Evolutionary conservation across 1,139 yeast species (phyloP).

Genomic region (Hemisphaericaspora subhashii): DNA sequence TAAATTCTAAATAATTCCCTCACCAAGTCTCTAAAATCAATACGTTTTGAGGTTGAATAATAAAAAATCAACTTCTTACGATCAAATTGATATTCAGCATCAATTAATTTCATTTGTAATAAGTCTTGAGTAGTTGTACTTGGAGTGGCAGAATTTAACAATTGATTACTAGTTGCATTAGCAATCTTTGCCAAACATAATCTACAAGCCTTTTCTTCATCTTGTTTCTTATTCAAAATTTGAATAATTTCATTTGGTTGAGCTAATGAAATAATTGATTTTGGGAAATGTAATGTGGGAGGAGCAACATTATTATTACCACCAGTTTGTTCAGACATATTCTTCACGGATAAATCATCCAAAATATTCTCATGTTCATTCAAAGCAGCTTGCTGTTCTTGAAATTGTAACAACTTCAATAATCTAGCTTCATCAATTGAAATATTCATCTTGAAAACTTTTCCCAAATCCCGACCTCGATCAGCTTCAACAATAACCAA

Average conservation of each 20-base stretch:
- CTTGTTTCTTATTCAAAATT: conserved; percentile 58
- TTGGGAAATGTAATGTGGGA: conserved; percentile 58
- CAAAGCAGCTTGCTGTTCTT: conserved; percentile 59
- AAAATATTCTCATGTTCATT: conserved; percentile 19
- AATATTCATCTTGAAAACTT: conserved; percentile 65
- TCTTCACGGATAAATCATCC: conserved; percentile 27
- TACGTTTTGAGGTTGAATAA: conserved; percentile 70
- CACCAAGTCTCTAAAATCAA: conserved; percentile 90
- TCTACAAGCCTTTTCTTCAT: conserved; percentile 72
- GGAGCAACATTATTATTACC: conserved; percentile 24
- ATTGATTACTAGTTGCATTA: conserved; percentile 26
- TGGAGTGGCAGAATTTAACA: conserved; percentile 12
- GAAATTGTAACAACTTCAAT: conserved; percentile 52
- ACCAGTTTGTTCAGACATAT: conserved; percentile 17
- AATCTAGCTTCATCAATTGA: conserved; percentile 64
- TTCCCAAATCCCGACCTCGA: conserved; percentile 88
- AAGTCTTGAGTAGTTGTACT: conserved; percentile 22
- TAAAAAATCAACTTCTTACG: conserved; percentile 90
- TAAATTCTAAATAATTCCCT: conserved; percentile 88
- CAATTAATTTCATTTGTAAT: conserved; percentile 48
- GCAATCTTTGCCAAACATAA: conserved; percentile 61
- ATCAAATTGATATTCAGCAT: conserved; percentile 96
- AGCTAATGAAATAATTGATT: conserved; percentile 74
- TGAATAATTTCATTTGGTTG: conserved; percentile 60
- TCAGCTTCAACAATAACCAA: conserved; percentile 97